Evolutionary conservation across 2,329 filamentous ascomycete species (phyloP).

Genomic region (Rhexocercosporidium sp.): DNA sequence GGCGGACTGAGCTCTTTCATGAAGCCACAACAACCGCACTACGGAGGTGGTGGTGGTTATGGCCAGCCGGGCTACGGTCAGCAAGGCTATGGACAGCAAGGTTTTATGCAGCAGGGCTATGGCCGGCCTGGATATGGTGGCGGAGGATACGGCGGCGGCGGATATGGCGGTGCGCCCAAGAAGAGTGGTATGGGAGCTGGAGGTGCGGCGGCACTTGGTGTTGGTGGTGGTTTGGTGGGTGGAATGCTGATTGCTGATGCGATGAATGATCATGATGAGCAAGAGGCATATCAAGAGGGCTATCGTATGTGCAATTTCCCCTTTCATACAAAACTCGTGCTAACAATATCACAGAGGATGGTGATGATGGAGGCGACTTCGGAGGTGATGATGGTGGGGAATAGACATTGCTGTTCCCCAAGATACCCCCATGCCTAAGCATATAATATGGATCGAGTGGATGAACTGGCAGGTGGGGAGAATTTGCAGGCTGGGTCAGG

Average conservation of each 20-base stretch:
- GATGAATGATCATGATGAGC: conserved; percentile 65
- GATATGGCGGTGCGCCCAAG: conserved; percentile 44
- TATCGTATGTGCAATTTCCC: conserved; percentile 41
- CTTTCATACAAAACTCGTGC: neutral
- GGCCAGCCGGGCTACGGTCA: conserved; percentile 45
- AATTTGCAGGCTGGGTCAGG: neutral
- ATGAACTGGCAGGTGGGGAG: neutral
- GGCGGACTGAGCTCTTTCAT: neutral
- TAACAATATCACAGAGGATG: conserved; percentile 27
- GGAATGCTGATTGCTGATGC: conserved; percentile 74
- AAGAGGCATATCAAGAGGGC: conserved; percentile 61
- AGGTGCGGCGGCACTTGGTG: conserved; percentile 77
- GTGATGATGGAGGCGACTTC: conserved; percentile 35
- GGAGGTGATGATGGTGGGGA: conserved; percentile 36
- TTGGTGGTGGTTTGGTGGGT: conserved; percentile 81
- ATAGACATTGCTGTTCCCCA: neutral
- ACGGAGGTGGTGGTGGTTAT: conserved; percentile 26
- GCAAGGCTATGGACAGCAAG: conserved; percentile 30
- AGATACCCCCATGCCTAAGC: neutral
- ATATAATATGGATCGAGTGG: neutral
- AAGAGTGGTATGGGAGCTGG: conserved; percentile 67
- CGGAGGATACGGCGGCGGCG: conserved; percentile 42
- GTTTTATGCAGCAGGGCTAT: conserved; percentile 37
- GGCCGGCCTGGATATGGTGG: conserved; percentile 18
- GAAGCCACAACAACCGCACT: conserved; percentile 43